phyloP scores from a whole-genome alignment of 75 land plant genomes.

The Sequoia sempervirens region DNA sequence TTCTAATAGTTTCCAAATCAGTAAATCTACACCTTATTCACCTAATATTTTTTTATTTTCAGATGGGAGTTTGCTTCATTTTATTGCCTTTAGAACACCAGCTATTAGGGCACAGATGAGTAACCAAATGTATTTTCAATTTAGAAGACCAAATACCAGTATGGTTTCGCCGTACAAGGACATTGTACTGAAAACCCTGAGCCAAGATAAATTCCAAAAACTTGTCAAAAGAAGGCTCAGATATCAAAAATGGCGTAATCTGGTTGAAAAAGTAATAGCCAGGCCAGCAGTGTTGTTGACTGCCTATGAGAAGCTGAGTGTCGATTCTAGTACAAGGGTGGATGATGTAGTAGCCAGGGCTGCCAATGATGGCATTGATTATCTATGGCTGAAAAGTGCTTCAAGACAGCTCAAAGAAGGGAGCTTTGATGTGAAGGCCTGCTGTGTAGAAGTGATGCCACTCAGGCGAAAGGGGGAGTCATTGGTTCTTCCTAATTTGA shows the following conservation, averaged over 20 bases:
- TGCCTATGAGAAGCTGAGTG: background rate
- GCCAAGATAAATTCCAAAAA: background rate
- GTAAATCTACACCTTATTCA: background rate
- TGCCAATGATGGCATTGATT: slow-evolving; percentile 7
- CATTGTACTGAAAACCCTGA: background rate
- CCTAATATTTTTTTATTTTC: background rate
- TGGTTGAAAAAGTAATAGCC: background rate
- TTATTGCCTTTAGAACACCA: background rate
- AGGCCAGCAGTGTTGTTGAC: slow-evolving; percentile 5
- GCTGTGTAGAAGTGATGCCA: slow-evolving; percentile 26
- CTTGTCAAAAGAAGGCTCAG: background rate
- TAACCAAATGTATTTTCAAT: background rate
- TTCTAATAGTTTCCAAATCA: background rate
- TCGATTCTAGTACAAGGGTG: background rate
- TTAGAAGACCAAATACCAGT: background rate
- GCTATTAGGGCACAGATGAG: background rate
- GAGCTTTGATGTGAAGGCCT: slow-evolving; percentile 26
- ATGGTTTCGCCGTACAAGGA: background rate
- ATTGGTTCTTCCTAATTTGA: slow-evolving; percentile 39
- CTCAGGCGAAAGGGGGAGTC: slow-evolving; percentile 27
- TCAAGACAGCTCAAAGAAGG: slow-evolving; percentile 19
- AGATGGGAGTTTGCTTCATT: background rate
- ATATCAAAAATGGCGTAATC: background rate
- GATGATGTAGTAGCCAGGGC: slow-evolving; percentile 3
- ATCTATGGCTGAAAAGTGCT: slow-evolving; percentile 20